Base-by-base conservation (phyloP, 1,284 basidiomycete species). In the Xerocomus tenax region DNA sequence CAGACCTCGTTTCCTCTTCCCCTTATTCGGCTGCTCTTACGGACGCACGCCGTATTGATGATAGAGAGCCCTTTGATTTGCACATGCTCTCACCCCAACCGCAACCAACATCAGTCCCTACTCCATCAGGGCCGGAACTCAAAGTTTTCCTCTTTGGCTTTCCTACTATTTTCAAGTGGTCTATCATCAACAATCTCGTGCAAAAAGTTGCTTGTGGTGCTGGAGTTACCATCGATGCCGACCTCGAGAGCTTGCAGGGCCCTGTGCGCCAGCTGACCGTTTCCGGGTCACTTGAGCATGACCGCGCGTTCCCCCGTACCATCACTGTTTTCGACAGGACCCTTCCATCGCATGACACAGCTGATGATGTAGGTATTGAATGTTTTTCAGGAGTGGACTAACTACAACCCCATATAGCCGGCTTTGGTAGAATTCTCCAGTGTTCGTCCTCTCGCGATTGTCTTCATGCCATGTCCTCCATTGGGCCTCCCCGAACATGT, bases 111-210 rank as follows among this genome's bases (percentile, higher is more conserved):
- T 10, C 32, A 3, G 1, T 42, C 8, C 47, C 26, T 38, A 19
- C 47, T 64, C 26, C 64, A 62, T 57, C 61, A 58, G 58, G 60
- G 40, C 58, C 67, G 50, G 73, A 76, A 56, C 73, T 84, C 57
- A 74, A 77, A 58, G 71, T 86, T 57, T 69, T 78, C 35, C 69
- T 87, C 13, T 85, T 84, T 62, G 84, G 83, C 21, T 62, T 69
- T 48, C 73, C 81, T 16, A 71, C 78, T 45, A 55, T 69, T 51
- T 69, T 70, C 68, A 81, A 82, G 64, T 78, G 78, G 76, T 67
- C 71, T 39, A 72, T 85, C 57, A 71, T 79, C 56, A 71, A 78
- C 56, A 70, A 64, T 53, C 66, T 86, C 23, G 62, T 85, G 57
- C 71, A 69, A 60, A 75, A 74, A 59, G 64, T 61, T 49, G 66